Base-by-base conservation (phyloP, 257 asterid species). In the Solanum chilense region DNA sequence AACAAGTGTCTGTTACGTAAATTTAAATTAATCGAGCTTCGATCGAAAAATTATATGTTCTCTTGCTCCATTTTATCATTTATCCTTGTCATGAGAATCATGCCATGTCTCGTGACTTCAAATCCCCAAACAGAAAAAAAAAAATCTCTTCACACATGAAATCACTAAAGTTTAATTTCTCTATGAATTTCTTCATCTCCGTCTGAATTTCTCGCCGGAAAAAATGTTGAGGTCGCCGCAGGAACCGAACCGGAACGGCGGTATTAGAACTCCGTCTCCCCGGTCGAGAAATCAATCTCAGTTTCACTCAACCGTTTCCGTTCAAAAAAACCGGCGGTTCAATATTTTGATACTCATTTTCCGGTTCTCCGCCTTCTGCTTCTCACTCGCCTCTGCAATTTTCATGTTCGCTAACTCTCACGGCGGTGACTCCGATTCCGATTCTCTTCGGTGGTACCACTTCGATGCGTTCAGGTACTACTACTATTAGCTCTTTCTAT, bases 311-410 rank as follows among this genome's bases (percentile, higher is more conserved):
- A 92, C 93, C 13, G 92, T 92, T 14, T 89, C 93, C 18, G 84
- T 88, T 5, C 91, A 87, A 60, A 92, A 92, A 89, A 90, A 89
- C 84, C 92, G 86, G n/a, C 93, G 94, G 4, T 89, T 92, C 77
- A 92, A 88, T 21, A 29, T 86, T 25, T 41, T 92, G 78, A 89
- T 90, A 42, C 86, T 90, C 37, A 69, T 90, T 3, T 86, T 89
- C 88, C 93, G 94, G 52, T 89, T 89, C 74, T 88, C 90, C 6
- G 68, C 94, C 25, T 89, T 92, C 16, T 92, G 94, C 91, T 92
- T 89, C 91, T 83, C 93, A 45, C 87, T 92, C 12, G 93, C 94
- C 41, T 89, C 94, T 47, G 92, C 94, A 21, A 82, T 92, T 82
- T 92, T 92, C 56, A 92, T 90, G 94, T 87, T 88, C 18, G 21